phyloP scores from a whole-genome alignment of 805 yeast species.

The Kuraishia cidri region DNA sequence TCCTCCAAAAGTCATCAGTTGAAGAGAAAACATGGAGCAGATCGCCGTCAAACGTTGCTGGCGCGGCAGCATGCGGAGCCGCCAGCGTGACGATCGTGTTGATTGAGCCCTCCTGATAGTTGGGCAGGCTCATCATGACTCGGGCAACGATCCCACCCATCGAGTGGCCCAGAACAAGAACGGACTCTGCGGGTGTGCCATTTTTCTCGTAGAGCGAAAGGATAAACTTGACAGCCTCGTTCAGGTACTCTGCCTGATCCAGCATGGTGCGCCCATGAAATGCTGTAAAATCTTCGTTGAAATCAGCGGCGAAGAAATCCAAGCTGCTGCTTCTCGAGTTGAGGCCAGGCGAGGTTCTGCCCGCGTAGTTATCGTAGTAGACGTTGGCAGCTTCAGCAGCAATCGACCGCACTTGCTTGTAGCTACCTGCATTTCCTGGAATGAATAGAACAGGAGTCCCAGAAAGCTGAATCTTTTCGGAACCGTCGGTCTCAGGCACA shows the following conservation, averaged over 20 bases:
- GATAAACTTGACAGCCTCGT: conserved; percentile 79
- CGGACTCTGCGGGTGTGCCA: conserved; percentile 35
- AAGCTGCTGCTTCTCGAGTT: conserved; percentile 31
- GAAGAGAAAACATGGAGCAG: conserved; percentile 64
- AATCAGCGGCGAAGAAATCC: conserved; percentile 89
- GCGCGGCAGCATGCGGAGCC: conserved; percentile 89
- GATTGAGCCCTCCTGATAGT: conserved; percentile 62
- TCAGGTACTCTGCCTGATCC: conserved; percentile 89
- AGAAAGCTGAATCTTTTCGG: conserved; percentile 18
- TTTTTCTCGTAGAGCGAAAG: conserved; percentile 49
- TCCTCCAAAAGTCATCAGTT: conserved; percentile 74
- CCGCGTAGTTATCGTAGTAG: conserved; percentile 27
- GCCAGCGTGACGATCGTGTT: conserved; percentile 81
- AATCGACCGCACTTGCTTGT: conserved; percentile 81
- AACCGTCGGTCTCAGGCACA: conserved; percentile 35
- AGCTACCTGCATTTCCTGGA: conserved; percentile 97
- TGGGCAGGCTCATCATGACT: conserved; percentile 71
- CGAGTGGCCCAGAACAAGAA: conserved; percentile 80
- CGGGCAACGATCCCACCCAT: conserved; percentile 98
- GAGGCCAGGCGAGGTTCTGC: conserved; percentile 1
- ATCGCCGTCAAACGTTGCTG: conserved; percentile 90
- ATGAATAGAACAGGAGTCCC: conserved; percentile 90
- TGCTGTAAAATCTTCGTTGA: conserved; percentile 93
- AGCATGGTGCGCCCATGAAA: conserved; percentile 90
- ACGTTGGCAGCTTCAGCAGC: conserved; percentile 70